Evolutionary conservation across 192 early-diverging fungal genomes (phyloP).

Genomic region (Gigaspora rosea): DNA sequence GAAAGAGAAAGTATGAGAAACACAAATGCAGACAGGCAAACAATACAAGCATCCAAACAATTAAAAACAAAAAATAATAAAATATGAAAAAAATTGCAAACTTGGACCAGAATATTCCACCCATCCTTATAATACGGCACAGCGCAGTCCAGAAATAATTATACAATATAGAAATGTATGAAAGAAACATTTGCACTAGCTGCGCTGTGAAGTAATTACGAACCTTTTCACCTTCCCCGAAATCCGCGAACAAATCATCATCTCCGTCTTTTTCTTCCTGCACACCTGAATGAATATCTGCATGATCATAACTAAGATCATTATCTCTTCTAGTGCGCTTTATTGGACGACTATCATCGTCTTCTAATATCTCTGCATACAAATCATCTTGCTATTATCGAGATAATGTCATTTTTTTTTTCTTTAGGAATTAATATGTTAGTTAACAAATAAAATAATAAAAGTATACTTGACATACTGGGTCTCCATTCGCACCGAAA

Average conservation of each 20-base stretch:
- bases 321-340: constrained; percentile 30
- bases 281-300: constrained; percentile 4
- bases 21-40: neutral
- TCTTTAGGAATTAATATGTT: neutral
- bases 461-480: constrained; percentile 7
- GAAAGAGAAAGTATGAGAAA: neutral
- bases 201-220: constrained; percentile 32
- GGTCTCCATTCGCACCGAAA: constrained; percentile 18
- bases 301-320: neutral
- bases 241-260: constrained; percentile 45
- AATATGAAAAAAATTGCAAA: neutral
- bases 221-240: constrained; percentile 44
- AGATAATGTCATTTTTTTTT: neutral
- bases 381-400: constrained; percentile 38
- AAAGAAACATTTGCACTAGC: constrained; percentile 5
- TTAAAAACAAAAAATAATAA: neutral
- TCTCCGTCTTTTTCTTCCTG: constrained; percentile 31
- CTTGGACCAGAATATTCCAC: neutral
- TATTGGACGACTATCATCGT: constrained; percentile 31
- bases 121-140: constrained; percentile 2
- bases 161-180: constrained; percentile 20
- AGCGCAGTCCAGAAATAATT: constrained; percentile 21
- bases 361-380: constrained; percentile 42
- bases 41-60: neutral
- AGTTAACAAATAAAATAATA: neutral